Conservation (phyloP, 192 early-diverging fungal species). For the Pilaira anomala region DNA sequence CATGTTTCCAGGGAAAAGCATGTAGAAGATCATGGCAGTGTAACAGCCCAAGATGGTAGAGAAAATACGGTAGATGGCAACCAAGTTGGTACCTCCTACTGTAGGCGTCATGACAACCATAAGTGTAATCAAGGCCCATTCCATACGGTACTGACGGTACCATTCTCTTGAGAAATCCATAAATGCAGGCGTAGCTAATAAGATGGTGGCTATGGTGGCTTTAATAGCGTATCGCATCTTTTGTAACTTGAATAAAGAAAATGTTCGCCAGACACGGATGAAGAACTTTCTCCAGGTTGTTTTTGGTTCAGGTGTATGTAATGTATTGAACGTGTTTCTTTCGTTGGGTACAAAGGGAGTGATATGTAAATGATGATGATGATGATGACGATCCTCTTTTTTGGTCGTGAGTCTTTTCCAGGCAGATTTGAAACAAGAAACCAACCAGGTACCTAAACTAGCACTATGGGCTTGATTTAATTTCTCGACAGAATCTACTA, state of each 20-base stretch:
- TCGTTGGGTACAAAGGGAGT: conserved; percentile 34
- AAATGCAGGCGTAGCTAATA: conserved; percentile 64
- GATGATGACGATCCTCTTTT: not conserved
- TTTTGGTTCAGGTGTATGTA: conserved; percentile 62
- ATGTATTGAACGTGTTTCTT: conserved; percentile 38
- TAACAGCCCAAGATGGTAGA: conserved; percentile 71
- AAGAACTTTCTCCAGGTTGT: conserved; percentile 48
- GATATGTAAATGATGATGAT: not conserved
- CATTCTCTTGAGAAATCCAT: conserved; percentile 48
- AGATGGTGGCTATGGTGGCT: conserved; percentile 59
- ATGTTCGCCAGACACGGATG: conserved; percentile 57
- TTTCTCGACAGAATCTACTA: conserved; percentile 37
- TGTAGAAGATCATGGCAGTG: conserved; percentile 56
- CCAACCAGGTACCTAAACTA: conserved; percentile 5
- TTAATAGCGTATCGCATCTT: conserved; percentile 76
- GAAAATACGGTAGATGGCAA: conserved; percentile 67
- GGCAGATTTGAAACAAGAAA: not conserved
- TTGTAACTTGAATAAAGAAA: conserved; percentile 61
- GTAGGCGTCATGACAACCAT: conserved; percentile 85
- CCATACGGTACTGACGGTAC: conserved; percentile 63
- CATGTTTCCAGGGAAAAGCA: conserved; percentile 47
- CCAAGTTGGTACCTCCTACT: conserved; percentile 73
- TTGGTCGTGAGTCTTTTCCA: not conserved
- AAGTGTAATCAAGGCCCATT: conserved; percentile 76
- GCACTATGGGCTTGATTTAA: conserved; percentile 11